Evolutionary conservation across 306 rosid genomes (phyloP), one percentile per base, ranked within the genome.

Genomic region (Castanospermum australe): DNA sequence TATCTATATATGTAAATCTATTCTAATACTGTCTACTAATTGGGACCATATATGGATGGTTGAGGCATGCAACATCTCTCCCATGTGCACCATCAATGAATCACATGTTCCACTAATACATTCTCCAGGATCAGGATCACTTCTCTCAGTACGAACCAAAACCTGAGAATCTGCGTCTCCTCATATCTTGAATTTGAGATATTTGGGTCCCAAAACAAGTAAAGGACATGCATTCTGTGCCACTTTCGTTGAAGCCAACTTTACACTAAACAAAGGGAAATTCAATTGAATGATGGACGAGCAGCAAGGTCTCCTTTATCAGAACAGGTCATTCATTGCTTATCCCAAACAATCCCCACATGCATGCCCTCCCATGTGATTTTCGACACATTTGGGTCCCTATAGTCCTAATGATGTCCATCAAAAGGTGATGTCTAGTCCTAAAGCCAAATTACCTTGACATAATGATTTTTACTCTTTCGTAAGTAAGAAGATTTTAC

Each of bases 331-430:
- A 63, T 64, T 56, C 62, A 63, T 64, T 77, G 76, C 83, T 73
- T 64, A 77, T 77, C 30, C 76, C 18, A 54, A 71, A 83, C 71
- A 62, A 71, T 66, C 80, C 80, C 82, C 80, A 83, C 83, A 83
- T 83, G 83, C 80, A 78, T 65, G 67, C 78, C 45, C 67, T 35
- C 78, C 71, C 83, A 83, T 83, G 83, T 78, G 79, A 83, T 67
- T 35, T 56, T 83, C 11, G 33, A 72, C 76, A 78, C 2, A 30
- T 33, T 83, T 72, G 65, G 80, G 86, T 44, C 71, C 80, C 52
- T 71, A n/a, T n/a, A 11, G 54, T 71, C 60, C 75, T 62, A 70
- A 82, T 77, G 7, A 12, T 82, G 79, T 77, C 55, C 69, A 1
- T 61, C 21, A 32, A 70, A 82, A 41, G 52, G 50, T 76, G 0